Conservation (phyloP, 441 rosid genomes). For the Adansonia grandidieri region DNA sequence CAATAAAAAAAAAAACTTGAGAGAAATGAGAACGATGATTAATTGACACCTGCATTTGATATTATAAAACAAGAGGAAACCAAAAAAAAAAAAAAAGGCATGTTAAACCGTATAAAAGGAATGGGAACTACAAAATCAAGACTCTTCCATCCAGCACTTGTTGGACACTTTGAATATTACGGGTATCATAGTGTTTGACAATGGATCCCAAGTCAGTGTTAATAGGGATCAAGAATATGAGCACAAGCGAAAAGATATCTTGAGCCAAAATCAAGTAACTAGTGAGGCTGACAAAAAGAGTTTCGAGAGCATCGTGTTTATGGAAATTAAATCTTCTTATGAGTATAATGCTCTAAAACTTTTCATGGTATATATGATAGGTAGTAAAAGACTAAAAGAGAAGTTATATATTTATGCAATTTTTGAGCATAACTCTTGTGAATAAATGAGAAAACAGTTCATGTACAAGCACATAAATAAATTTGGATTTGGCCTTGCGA, state of each 20-base stretch:
- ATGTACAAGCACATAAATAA: background rate
- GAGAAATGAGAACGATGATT: background rate
- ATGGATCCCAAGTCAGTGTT: slow-evolving; percentile 16
- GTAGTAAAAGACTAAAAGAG: background rate
- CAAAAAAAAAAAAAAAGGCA: background rate
- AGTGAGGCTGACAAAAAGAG: background rate
- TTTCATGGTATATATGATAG: background rate
- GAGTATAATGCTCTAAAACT: background rate
- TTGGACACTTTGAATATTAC: background rate
- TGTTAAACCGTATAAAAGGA: background rate
- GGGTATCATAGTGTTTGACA: slow-evolving; percentile 6
- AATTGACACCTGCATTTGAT: background rate
- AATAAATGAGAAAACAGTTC: background rate
- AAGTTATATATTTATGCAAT: background rate
- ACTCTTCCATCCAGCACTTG: background rate
- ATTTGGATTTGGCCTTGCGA: background rate
- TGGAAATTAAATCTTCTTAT: background rate
- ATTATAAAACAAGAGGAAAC: background rate
- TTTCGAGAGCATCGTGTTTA: background rate
- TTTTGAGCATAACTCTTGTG: background rate
- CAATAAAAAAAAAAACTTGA: background rate
- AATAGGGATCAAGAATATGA: slow-evolving; percentile 1
- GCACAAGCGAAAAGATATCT: slow-evolving; percentile 15
- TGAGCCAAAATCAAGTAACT: slow-evolving; percentile 8
- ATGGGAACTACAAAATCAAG: background rate